These are phyloP conservation scores for Saksenaea oblongispora DNA, from an alignment of 371 early-diverging fungal genomes.

Conservation along the genomic window DNA sequence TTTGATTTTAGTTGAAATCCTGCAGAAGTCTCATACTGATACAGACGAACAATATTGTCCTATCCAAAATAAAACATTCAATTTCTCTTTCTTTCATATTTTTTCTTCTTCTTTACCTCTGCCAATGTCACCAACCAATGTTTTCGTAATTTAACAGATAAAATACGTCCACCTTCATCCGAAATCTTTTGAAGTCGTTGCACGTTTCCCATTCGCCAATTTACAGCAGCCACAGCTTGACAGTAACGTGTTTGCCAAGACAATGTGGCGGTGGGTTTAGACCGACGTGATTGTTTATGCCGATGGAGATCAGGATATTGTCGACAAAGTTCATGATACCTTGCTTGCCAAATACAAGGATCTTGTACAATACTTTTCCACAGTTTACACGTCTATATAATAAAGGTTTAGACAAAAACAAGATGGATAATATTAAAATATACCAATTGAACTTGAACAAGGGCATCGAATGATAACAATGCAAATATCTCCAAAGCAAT, in stretches of 20 bases:
- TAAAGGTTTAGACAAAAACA: background rate
- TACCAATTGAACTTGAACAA: slow-evolving; percentile 44
- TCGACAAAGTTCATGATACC: slow-evolving; percentile 24
- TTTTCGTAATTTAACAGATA: slow-evolving; percentile 38
- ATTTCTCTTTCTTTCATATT: background rate
- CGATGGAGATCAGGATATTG: slow-evolving; percentile 37
- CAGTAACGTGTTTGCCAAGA: slow-evolving; percentile 43
- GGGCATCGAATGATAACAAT: slow-evolving; percentile 34
- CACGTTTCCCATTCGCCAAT: slow-evolving; percentile 47
- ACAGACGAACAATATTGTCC: slow-evolving; percentile 40
- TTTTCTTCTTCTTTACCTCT: slow-evolving; percentile 29
- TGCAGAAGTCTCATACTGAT: slow-evolving; percentile 23
- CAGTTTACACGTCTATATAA: slow-evolving; percentile 34
- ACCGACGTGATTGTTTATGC: slow-evolving; percentile 13
- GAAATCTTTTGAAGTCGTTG: slow-evolving; percentile 32
- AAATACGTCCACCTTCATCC: slow-evolving; percentile 22
- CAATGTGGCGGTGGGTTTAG: slow-evolving; percentile 1
- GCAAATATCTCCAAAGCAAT: slow-evolving; percentile 32
- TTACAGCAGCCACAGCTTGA: slow-evolving; percentile 36
- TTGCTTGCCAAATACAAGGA: slow-evolving; percentile 34
- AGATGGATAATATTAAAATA: background rate
- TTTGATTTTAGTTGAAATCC: slow-evolving; percentile 26
- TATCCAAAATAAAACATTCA: slow-evolving; percentile 1
- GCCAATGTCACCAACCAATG: slow-evolving; percentile 35
- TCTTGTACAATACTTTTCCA: slow-evolving; percentile 42